These are phyloP conservation scores for Diplocarpon mali DNA, from an alignment of 2,329 filamentous ascomycete genomes.

Conservation along the genomic window DNA sequence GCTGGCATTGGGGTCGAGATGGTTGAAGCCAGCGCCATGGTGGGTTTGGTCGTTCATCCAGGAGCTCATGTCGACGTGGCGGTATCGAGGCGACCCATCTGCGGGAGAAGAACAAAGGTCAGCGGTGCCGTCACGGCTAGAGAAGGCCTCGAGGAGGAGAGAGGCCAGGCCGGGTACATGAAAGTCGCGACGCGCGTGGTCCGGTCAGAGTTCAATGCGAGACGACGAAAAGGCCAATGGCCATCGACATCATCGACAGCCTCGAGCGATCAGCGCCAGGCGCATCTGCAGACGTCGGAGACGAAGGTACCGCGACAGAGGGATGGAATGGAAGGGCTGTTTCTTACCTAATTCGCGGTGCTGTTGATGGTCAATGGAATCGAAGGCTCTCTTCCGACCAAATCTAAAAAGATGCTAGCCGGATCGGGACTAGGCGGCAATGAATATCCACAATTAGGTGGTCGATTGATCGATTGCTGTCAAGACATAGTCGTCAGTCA, in stretches of 20 bases:
- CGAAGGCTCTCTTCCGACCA: conserved; percentile 1
- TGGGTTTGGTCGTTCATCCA: conserved; percentile 65
- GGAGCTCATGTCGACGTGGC: conserved; percentile 52
- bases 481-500: conserved; percentile 5
- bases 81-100: conserved; percentile 30
- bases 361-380: conserved; percentile 11
- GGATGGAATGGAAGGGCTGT: conserved; percentile 21
- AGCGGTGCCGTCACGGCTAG: conserved; percentile 20
- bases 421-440: conserved; percentile 1
- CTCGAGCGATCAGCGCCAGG: conserved; percentile 9
- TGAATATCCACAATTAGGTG: not conserved
- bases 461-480: not conserved
- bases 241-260: conserved; percentile 14
- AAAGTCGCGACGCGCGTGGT: conserved; percentile 22
- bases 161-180: conserved; percentile 23
- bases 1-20: conserved; percentile 48
- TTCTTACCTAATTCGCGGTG: conserved; percentile 27
- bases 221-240: conserved; percentile 13
- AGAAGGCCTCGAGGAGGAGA: conserved; percentile 14
- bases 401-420: conserved; percentile 5
- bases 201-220: conserved; percentile 3
- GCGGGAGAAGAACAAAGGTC: conserved; percentile 19
- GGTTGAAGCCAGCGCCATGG: conserved; percentile 58
- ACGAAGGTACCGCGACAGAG: conserved; percentile 12
- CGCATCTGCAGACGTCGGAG: conserved; percentile 21